Evolutionary conservation across 2,329 filamentous ascomycete species (phyloP), one percentile per base, ranked within the genome.

Genomic region (Aspergillus tamarii): DNA sequence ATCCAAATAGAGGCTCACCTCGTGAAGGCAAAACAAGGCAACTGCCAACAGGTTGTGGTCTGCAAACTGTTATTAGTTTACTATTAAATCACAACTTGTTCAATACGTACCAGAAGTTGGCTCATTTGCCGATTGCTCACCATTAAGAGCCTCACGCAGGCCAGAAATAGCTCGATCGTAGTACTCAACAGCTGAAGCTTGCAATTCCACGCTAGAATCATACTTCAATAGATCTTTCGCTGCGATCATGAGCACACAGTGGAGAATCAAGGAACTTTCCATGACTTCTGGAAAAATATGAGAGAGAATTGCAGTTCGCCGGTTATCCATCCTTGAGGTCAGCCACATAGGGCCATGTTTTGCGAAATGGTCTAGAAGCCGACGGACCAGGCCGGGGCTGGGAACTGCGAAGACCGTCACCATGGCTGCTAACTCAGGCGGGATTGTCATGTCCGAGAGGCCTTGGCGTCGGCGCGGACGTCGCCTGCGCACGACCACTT

Each of bases 141-240:
- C 14, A 46, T 7, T 11, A 4, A 11, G 26, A 32, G 32, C 32
- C 36, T 14, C 56, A 21, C 52, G 46, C 9, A 65, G 32, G 8
- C 43, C 57, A 3, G 60, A 43, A 6, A 65, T 23, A 2, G 63
- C 55, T 14, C 54, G 8, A 0, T 60, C 63, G 19, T 62, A 65
- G 12, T 56, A 62, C 26, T 65, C 63, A 14, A 62, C 26, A 3
- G 63, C 57, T 4, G 60, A 56, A 4, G 36, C 50, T 21, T 58
- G 30, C 7, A 65, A 19, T 32, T 53, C 48, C 23, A 54, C 41
- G 19, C 54, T 28, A 19, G 41, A n/a, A 21, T 59, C 32, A 36
- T 62, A 65, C 30, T 65, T 65, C 5, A 60, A 21, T 19, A 62
- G 23, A 32, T 65, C 63, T 30, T 41, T 57, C 5, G 63, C 56